Base-by-base conservation (phyloP, 495 filamentous ascomycete genomes). In the Symbiotaphrina buchneri region DNA sequence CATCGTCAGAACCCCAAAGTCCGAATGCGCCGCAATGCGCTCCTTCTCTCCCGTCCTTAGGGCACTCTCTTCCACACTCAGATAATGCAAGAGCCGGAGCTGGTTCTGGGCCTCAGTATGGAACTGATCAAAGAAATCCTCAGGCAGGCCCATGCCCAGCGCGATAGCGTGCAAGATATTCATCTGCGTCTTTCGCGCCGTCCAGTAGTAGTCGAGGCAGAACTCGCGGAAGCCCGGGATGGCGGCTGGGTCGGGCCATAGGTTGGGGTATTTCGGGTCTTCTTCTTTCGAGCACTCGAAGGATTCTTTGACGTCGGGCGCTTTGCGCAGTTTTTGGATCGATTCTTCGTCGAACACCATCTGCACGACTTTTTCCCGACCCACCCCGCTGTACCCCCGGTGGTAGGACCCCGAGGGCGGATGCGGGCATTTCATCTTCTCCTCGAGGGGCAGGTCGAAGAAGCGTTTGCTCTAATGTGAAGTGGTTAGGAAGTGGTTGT, bases 81-180 rank as follows among this genome's bases (percentile, higher is more conserved):
- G 67, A 36, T 79, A 79, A 39, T 77, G 68, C 7, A 77, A 52
- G 10, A 80, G 41, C 2, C 74, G 59, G 3, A 74, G 49, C 41
- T 78, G 71, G 37, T 38, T n/a, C n/a, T n/a, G n/a, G n/a, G 8
- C 23, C 11, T 8, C 11, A 25, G 56, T 60, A 35, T 71, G 67
- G 29, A 60, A 59, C 14, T 42, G 43, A 7, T 56, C 33, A 21
- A 75, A 53, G 43, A 64, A 60, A 6, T 58, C 40, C 42, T 66
- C 59, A 16, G 61, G 50, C 10, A 74, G 43, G 0, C 62, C 64
- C 6, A 68, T 33, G 7, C 66, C 63, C 2, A 65, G 43, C n/a
- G 63, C 59, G 24, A 62, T 41, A 5, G 57, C 58, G 27, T 48
- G 52, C 29, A 72, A 40, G 21, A 72, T n/a, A n/a, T n/a, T n/a